A percentile compares a stretch with the other conserved stretches of the same genome.
phyloP scores from a whole-genome alignment of 1,139 yeast species.

The Debaryomyces subglobosus region DNA sequence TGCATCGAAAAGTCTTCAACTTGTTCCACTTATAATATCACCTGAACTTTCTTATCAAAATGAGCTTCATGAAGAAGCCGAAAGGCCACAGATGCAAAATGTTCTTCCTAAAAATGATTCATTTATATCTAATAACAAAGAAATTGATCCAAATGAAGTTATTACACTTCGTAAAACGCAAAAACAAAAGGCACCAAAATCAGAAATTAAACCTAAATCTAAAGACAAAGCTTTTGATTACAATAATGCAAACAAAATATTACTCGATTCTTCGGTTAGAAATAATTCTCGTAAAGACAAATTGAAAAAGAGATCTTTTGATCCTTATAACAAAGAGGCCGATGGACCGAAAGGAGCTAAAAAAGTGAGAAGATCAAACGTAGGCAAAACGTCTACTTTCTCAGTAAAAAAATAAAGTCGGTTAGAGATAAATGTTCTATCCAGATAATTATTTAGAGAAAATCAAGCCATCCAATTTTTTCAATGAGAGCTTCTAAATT shows the following conservation, averaged over 20 bases:
- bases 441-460: not conserved
- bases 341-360: conserved; percentile 57
- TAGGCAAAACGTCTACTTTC: conserved; percentile 55
- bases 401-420: not conserved
- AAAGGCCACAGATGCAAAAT: conserved; percentile 14
- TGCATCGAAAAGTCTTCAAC: conserved; percentile 23
- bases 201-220: conserved; percentile 14
- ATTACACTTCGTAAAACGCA: conserved; percentile 46
- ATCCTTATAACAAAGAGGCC: conserved; percentile 56
- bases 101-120: not conserved
- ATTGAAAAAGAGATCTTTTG: conserved; percentile 54
- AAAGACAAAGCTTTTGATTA: conserved; percentile 45
- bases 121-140: conserved; percentile 10
- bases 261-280: conserved; percentile 30
- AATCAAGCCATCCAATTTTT: not conserved
- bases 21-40: conserved; percentile 4
- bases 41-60: conserved; percentile 11
- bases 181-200: conserved; percentile 16
- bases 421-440: not conserved
- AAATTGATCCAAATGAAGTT: conserved; percentile 53
- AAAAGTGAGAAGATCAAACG: conserved; percentile 38
- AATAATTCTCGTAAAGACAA: conserved; percentile 15
- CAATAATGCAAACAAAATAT: conserved; percentile 49
- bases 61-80: conserved; percentile 19
- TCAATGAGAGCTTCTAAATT: not conserved